These are phyloP conservation scores for Brassica cretica DNA, from an alignment of 345 rosid species.

Conservation along the genomic window DNA sequence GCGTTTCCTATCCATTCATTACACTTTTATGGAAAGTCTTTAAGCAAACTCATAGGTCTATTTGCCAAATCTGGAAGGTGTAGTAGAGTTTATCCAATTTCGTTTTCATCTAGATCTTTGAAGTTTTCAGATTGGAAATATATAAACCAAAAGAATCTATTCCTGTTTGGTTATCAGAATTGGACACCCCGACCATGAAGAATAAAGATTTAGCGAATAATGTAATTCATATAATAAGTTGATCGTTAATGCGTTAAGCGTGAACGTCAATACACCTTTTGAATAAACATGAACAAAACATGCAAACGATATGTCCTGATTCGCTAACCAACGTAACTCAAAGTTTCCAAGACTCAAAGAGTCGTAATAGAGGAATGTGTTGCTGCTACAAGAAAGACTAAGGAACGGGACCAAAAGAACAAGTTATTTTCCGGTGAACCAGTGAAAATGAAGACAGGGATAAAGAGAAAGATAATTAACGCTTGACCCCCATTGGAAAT, in stretches of 20 bases:
- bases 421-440: conserved; percentile 22
- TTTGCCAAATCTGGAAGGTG: conserved; percentile 11
- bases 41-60: conserved; percentile 11
- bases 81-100: not conserved
- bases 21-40: conserved; percentile 25
- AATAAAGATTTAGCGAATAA: not conserved
- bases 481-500: conserved; percentile 95
- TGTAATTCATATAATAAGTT: not conserved
- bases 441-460: not conserved
- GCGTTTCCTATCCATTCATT: not conserved
- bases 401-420: conserved; percentile 22
- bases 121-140: not conserved
- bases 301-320: conserved; percentile 17
- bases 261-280: conserved; percentile 10
- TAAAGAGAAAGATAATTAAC: conserved; percentile 46
- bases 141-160: not conserved
- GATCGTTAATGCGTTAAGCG: not conserved
- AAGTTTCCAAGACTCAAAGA: conserved; percentile 16
- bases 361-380: conserved; percentile 11
- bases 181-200: not conserved
- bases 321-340: conserved; percentile 17
- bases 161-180: not conserved
- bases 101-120: not conserved
- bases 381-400: conserved; percentile 27
- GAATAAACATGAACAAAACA: conserved; percentile 15